Evolutionary conservation across 768 basidiomycete genomes (phyloP).

Genomic region (Xerocomus potaroensis): DNA sequence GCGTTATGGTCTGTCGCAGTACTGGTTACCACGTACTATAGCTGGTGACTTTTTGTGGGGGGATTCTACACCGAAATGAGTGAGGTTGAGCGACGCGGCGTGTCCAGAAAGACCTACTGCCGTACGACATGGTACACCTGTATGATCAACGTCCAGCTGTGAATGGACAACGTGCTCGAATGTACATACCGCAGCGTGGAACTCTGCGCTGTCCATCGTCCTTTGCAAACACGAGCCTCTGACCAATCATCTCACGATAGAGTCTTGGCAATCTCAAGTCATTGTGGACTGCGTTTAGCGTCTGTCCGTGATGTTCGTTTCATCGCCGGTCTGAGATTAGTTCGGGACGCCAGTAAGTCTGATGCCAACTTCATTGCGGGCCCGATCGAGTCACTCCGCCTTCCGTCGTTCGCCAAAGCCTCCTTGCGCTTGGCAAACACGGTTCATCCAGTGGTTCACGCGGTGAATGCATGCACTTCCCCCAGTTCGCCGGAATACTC

Average conservation of each 20-base stretch:
- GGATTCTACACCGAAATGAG: slow-evolving; percentile 40
- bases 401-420: no score
- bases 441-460: no score
- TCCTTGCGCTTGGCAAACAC: no score
- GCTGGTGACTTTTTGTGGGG: slow-evolving; percentile 62
- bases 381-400: no score
- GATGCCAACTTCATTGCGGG: no score
- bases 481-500: no score
- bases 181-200: slow-evolving; percentile 51
- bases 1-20: slow-evolving; percentile 3
- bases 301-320: no score
- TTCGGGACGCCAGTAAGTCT: no score
- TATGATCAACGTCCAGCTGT: neutral
- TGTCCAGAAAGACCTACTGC: slow-evolving; percentile 24
- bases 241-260: neutral
- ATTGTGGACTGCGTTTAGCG: no score
- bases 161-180: neutral
- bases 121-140: slow-evolving; percentile 74
- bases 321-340: no score
- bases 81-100: neutral
- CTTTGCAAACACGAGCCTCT: neutral
- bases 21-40: slow-evolving; percentile 48
- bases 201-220: slow-evolving; percentile 56
- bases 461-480: no score
- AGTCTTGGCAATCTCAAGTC: no score